Conservation (phyloP, 305 asterid species). For the Galium porrigens region DNA sequence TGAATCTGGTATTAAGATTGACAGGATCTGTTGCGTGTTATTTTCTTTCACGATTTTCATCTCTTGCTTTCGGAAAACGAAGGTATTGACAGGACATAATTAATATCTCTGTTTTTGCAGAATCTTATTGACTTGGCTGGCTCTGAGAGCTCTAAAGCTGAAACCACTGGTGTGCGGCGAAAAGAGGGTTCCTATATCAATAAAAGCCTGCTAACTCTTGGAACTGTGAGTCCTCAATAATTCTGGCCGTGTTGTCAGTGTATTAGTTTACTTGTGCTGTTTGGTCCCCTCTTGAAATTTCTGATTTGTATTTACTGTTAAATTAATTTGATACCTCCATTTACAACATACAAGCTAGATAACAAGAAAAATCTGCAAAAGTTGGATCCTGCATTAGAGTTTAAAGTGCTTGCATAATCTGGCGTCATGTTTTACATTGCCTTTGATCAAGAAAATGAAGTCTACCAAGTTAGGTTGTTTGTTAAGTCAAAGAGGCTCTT, state of each 20-base stretch:
- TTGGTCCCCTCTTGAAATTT: neutral
- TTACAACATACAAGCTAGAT: neutral
- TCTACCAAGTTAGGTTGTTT: neutral
- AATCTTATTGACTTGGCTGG: slow-evolving; percentile 99
- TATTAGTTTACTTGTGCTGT: slow-evolving; percentile 16
- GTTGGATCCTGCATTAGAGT: slow-evolving; percentile 7
- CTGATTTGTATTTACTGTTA: neutral
- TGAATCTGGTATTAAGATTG: neutral
- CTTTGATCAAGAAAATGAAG: neutral
- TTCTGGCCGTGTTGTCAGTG: slow-evolving; percentile 26
- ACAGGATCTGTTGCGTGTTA: neutral
- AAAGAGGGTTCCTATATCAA: slow-evolving; percentile 96
- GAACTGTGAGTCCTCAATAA: slow-evolving; percentile 70
- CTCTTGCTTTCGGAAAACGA: slow-evolving; percentile 11
- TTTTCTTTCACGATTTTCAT: neutral
- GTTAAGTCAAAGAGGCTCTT: no score
- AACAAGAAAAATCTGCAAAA: slow-evolving; percentile 3
- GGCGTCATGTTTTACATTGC: neutral
- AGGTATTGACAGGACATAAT: slow-evolving; percentile 17
- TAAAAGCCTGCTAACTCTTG: slow-evolving; percentile 95
- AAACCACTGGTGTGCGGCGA: slow-evolving; percentile 80
- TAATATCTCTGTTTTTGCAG: slow-evolving; percentile 36
- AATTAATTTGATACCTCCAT: neutral
- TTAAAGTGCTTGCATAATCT: neutral
- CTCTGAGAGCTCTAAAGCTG: slow-evolving; percentile 95